These are phyloP conservation scores for Esteya vermicola DNA, from an alignment of 2,329 filamentous ascomycete species.

Conservation along the genomic window DNA sequence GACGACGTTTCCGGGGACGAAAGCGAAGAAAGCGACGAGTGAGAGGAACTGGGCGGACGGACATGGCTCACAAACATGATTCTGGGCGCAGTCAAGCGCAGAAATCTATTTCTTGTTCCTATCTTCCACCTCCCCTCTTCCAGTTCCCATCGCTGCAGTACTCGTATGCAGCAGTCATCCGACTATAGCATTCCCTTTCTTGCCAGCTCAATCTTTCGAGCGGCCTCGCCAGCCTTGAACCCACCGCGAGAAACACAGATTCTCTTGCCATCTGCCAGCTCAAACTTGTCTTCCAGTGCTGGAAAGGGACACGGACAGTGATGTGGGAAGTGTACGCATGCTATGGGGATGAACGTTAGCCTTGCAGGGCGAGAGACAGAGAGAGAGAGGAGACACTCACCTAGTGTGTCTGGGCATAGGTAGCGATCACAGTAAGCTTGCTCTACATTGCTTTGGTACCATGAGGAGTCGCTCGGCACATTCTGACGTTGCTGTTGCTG, in stretches of 20 bases:
- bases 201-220: slow-evolving; percentile 64
- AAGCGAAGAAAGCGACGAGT: neutral
- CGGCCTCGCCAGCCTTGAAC: slow-evolving; percentile 56
- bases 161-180: slow-evolving; percentile 8
- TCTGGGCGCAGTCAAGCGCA: no score
- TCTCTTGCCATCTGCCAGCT: slow-evolving; percentile 55
- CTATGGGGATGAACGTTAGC: slow-evolving; percentile 18
- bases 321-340: slow-evolving; percentile 91
- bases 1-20: neutral
- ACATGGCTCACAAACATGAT: no score
- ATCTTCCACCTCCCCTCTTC: neutral
- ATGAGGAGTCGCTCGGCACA: slow-evolving; percentile 66
- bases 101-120: neutral
- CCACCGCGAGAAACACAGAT: slow-evolving; percentile 65
- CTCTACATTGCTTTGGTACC: slow-evolving; percentile 41
- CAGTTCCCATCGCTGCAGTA: neutral
- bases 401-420: slow-evolving; percentile 80
- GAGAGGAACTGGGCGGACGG: neutral
- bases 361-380: neutral
- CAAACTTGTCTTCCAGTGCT: slow-evolving; percentile 62
- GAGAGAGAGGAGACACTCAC: slow-evolving; percentile 13
- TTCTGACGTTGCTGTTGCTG: slow-evolving; percentile 45
- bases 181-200: slow-evolving; percentile 64
- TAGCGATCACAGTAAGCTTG: slow-evolving; percentile 82
- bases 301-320: slow-evolving; percentile 90